Conservation (phyloP, 164 flowering plant genomes). For the Protea cynaroides region DNA sequence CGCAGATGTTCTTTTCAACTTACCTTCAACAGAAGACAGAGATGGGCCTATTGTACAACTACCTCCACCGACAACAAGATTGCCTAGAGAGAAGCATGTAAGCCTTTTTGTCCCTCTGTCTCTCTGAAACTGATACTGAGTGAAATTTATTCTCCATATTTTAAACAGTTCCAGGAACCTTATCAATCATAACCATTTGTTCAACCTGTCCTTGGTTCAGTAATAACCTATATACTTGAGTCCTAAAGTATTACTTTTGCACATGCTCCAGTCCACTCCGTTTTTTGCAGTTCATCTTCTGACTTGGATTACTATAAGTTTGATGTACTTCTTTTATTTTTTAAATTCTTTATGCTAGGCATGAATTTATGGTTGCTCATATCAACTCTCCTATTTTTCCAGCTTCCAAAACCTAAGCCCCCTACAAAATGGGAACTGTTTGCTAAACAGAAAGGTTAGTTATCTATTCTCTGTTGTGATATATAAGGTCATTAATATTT, state of each 20-base stretch:
- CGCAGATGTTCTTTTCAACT: slow-evolving; percentile 57
- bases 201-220: too few relatives aligned
- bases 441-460: slow-evolving; percentile 75
- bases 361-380: slow-evolving; percentile 1
- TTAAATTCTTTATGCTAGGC: neutral
- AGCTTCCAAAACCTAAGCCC: slow-evolving; percentile 87
- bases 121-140: too few relatives aligned
- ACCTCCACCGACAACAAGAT: slow-evolving; percentile 67
- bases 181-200: too few relatives aligned
- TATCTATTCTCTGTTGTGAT: neutral
- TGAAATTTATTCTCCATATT: too few relatives aligned
- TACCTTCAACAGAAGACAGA: slow-evolving; percentile 61
- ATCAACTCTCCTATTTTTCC: slow-evolving; percentile 15
- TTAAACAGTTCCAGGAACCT: too few relatives aligned
- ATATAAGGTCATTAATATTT: neutral
- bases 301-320: too few relatives aligned
- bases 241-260: too few relatives aligned
- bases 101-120: slow-evolving; percentile 9
- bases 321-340: neutral
- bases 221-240: too few relatives aligned
- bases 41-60: slow-evolving; percentile 78
- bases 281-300: too few relatives aligned
- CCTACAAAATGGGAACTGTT: slow-evolving; percentile 90
- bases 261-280: too few relatives aligned
- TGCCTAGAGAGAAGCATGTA: slow-evolving; percentile 91